Base-by-base conservation (phyloP, 495 filamentous ascomycete genomes). In the Penicillium cosmopolitanum region DNA sequence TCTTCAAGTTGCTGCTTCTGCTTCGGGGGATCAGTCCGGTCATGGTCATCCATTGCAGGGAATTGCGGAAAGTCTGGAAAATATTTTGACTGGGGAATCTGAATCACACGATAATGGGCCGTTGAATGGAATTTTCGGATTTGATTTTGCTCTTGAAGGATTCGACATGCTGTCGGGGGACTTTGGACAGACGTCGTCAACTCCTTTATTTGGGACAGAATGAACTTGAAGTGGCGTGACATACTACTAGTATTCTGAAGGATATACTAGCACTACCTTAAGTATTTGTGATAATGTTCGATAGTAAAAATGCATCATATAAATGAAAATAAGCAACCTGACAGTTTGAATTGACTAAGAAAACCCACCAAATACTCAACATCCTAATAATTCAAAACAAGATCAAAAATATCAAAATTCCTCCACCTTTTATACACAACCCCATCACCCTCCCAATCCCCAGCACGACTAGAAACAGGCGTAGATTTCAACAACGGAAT, bases 361-460 rank as follows among this genome's bases (percentile, higher is more conserved):
- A 43, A 3, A 23, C 23, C 1, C 3, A 23, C 3, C 23, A 4
- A 8, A 1, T n/a, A 34, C 31, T 10, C 12, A 1, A 31, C 5
- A 36, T 3, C 21, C 35, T 36, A 54, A 7, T 34, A 54, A 40
- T 54, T 54, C 9, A 54, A 33, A 23, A 25, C 51, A 25, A 54
- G 38, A 54, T 54, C 51, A 54, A 54, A 54, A 13, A 40, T 25
- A 54, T 54, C 51, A 40, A 40, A 54, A 40, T 54, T 54, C 51
- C 51, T 36, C 51, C 51, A 54, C 19, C 15, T 28, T 36, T 21
- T 40, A 18, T 3, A n/a, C n/a, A n/a, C n/a, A n/a, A n/a, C n/a
- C n/a, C n/a, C n/a, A n/a, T n/a, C n/a, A n/a, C n/a, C n/a, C n/a
- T n/a, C n/a, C n/a, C n/a, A n/a, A n/a, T n/a, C n/a, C n/a, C n/a